Base-by-base conservation (phyloP, 768 basidiomycete species). In the Suillus clintonianus region DNA sequence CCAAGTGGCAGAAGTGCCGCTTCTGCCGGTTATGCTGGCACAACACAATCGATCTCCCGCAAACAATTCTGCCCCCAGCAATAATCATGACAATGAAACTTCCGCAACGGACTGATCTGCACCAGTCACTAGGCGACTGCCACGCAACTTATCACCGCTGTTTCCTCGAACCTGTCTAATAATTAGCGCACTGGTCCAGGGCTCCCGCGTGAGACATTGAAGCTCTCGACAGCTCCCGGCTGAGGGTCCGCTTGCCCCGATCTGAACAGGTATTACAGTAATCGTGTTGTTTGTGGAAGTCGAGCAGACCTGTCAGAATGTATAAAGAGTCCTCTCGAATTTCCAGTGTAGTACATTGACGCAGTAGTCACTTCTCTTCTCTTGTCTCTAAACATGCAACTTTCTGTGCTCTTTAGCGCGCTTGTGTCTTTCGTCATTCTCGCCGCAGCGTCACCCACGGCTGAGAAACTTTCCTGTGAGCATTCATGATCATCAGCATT, bases 351-450 rank as follows among this genome's bases (percentile, higher is more conserved):
- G n/a, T 17, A 32, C 32, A 53, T 53, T 11, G 9, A 32, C 7
- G 24, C 27, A 50, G 0, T 32, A 15, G 4, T 37, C 36, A 4
- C 22, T 15, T 7, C n/a, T 57, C n/a, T n/a, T n/a, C n/a, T 32
- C 32, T 61, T n/a, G 13, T 32, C 22, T 11, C 15, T n/a, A 55
- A 32, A 56, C 17, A 57, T 61, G 60, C 50, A 61, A 14, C 60
- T 56, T 37, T 24, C 22, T 36, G 11, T 61, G 37, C 13, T 61
- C 22, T 27, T 61, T 15, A 13, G 60, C 24, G 36, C 53, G 14
- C 34, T 61, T 14, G 4, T 36, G 7, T 57, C 51, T 27, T 6
- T 61, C 9, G 22, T 27, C 24, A n/a, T 39, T 22, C 14, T 61
- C 30, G 53, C 53, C 37, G 15, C 36, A 37, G 53, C 60, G n/a